phyloP scores from a whole-genome alignment of 2,329 filamentous ascomycete species.

The Colletotrichum chlorophyti region DNA sequence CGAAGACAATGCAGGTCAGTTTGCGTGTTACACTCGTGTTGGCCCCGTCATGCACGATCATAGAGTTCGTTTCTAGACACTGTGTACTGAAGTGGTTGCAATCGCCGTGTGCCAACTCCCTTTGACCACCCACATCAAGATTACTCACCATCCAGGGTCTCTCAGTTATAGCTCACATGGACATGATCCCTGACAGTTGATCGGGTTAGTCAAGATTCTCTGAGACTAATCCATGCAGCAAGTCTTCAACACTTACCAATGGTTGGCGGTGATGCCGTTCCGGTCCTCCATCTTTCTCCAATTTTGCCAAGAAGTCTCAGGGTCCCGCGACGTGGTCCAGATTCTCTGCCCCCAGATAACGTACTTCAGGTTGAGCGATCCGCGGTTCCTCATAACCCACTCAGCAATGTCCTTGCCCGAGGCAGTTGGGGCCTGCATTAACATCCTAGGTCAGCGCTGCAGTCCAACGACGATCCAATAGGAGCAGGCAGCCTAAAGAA shows the following conservation, averaged over 20 bases:
- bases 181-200: conserved; percentile 35
- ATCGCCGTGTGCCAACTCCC: too few relatives aligned
- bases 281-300: conserved; percentile 53
- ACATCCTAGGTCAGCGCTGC: not conserved
- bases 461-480: not conserved
- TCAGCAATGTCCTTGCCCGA: conserved; percentile 52
- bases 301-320: conserved; percentile 44
- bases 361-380: conserved; percentile 50
- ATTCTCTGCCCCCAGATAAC: conserved; percentile 59
- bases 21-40: too few relatives aligned
- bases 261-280: conserved; percentile 48
- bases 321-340: conserved; percentile 46
- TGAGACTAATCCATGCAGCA: too few relatives aligned
- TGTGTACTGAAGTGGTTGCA: too few relatives aligned
- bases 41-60: too few relatives aligned
- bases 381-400: conserved; percentile 54
- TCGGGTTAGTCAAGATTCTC: not conserved
- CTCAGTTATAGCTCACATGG: conserved; percentile 37
- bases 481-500: too few relatives aligned
- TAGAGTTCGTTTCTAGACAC: too few relatives aligned
- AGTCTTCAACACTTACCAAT: conserved; percentile 41
- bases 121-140: too few relatives aligned
- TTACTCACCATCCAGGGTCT: too few relatives aligned
- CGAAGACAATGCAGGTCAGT: too few relatives aligned
- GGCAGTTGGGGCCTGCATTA: conserved; percentile 39